Percentiles rank a stretch among this genome's conserved stretches.
These are phyloP conservation scores for Cymbopogon flexuosus DNA, from an alignment of 202 grass and related monocot genomes.

Conservation along the genomic window DNA sequence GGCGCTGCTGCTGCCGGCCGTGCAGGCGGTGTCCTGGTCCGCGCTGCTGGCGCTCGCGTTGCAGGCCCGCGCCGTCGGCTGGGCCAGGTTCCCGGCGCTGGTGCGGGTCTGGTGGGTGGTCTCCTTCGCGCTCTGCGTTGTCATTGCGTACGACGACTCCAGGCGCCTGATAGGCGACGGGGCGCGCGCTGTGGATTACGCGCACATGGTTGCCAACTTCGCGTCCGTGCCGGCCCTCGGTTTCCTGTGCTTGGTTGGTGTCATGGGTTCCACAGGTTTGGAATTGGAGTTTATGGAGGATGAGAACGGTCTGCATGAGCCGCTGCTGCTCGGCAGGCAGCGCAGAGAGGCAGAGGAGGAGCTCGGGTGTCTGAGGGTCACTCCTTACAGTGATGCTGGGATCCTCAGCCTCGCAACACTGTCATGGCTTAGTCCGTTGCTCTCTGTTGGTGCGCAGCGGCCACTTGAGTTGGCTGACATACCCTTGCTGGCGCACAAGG, in stretches of 20 bases:
- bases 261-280: slow-evolving; percentile 61
- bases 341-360: slow-evolving; percentile 49
- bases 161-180: slow-evolving; percentile 32
- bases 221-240: slow-evolving; percentile 52
- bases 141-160: slow-evolving; percentile 46
- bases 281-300: slow-evolving; percentile 48
- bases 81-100: slow-evolving; percentile 57
- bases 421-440: slow-evolving; percentile 65
- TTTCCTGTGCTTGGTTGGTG: slow-evolving; percentile 73
- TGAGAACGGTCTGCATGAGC: slow-evolving; percentile 38
- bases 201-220: slow-evolving; percentile 70
- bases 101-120: slow-evolving; percentile 83
- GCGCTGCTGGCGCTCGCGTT: slow-evolving; percentile 48
- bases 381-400: slow-evolving; percentile 66
- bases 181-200: slow-evolving; percentile 9
- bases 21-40: slow-evolving; percentile 59
- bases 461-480: slow-evolving; percentile 81
- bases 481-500: slow-evolving; percentile 71
- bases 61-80: slow-evolving; percentile 40
- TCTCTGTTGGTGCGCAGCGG: slow-evolving; percentile 66
- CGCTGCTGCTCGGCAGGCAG: slow-evolving; percentile 49
- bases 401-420: slow-evolving; percentile 70
- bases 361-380: slow-evolving; percentile 64
- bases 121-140: slow-evolving; percentile 69
- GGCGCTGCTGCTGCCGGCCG: slow-evolving; percentile 45